Evolutionary conservation across 2,329 filamentous ascomycete species (phyloP), one percentile per base, ranked within the genome.

Genomic region (Cylindrodendrum hubeiense): DNA sequence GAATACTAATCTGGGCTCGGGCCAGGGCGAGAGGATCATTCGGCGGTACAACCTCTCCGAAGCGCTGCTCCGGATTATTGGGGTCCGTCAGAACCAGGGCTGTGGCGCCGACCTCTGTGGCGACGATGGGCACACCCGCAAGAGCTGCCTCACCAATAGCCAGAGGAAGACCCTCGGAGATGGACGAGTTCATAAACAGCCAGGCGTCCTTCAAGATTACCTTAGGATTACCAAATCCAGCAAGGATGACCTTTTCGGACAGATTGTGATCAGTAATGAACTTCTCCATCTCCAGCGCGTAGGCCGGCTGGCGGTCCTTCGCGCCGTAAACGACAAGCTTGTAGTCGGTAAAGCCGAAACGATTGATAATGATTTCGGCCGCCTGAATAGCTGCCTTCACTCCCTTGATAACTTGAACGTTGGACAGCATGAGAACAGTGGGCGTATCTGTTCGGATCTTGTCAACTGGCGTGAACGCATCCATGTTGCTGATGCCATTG

Each of bases 101-200:
- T 5, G 68, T 70, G 13, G 68, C 67, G 28, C 68, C 68, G 4
- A 70, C 68, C 1, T 70, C 68, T 4, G 68, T 70, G 1, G 68
- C 68, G 10, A 70, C 68, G n/a, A 70, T 70, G 1, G 68, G 68
- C 44, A 70, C 58, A 4, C 68, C 68, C 3, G 68, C 67, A 13
- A 70, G 39, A 12, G 68, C 68, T 19, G 68, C 68, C 19, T 69
- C 68, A 2, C 68, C 68, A 7, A 70, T 70, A 6, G 68, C 68
- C 19, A 70, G 43, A 1, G 68, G 68, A 7, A 70, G 60, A 30
- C 68, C 68, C 33, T 70, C 68, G 0, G 68, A 70, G 28, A 69
- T 70, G 4, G 67, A 70, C 1, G 68, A 70, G 47, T 70, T 70
- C 68, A 70, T 69, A 8, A 70, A 70, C 13, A 70, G 51, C 68